Conservation (phyloP, 2,329 filamentous ascomycete genomes). For the Aspergillus sojae region DNA sequence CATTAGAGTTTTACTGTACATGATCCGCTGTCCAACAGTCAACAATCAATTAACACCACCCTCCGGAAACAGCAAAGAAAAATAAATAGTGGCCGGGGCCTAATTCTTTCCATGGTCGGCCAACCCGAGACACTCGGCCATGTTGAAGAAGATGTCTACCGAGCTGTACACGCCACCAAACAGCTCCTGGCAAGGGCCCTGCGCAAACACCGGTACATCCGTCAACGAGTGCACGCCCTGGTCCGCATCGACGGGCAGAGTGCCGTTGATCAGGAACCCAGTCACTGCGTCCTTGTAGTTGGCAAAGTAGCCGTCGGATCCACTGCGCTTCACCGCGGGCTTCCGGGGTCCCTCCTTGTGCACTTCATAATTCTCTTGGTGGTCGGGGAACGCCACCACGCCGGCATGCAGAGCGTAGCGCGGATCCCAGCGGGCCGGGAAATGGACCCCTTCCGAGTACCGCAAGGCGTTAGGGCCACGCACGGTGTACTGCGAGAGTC, state of each 20-base stretch:
- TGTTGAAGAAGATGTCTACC: slow-evolving; percentile 45
- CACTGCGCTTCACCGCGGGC: slow-evolving; percentile 58
- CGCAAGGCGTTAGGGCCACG: slow-evolving; percentile 59
- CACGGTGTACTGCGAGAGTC: slow-evolving; percentile 73
- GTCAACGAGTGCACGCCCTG: slow-evolving; percentile 78
- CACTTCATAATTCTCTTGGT: slow-evolving; percentile 74
- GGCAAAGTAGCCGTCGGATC: slow-evolving; percentile 62
- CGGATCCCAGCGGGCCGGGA: slow-evolving; percentile 83
- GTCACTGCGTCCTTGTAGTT: slow-evolving; percentile 67
- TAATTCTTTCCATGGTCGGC: slow-evolving; percentile 19
- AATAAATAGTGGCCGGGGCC: not conserved
- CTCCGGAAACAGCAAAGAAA: not conserved
- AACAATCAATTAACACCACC: not conserved
- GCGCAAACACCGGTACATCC: slow-evolving; percentile 76
- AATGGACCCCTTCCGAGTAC: slow-evolving; percentile 74
- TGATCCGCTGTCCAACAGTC: not conserved
- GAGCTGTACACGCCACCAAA: slow-evolving; percentile 59
- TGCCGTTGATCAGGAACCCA: slow-evolving; percentile 77
- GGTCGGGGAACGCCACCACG: slow-evolving; percentile 71
- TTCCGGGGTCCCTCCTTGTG: slow-evolving; percentile 66
- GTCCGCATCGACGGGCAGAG: slow-evolving; percentile 62
- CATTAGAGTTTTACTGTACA: slow-evolving; percentile 1
- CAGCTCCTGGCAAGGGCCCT: slow-evolving; percentile 75
- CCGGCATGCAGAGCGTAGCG: slow-evolving; percentile 79
- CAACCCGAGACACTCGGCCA: slow-evolving; percentile 44